Conservation (phyloP, 352 stramenopile genomes). For the Globisporangium viniferum region DNA sequence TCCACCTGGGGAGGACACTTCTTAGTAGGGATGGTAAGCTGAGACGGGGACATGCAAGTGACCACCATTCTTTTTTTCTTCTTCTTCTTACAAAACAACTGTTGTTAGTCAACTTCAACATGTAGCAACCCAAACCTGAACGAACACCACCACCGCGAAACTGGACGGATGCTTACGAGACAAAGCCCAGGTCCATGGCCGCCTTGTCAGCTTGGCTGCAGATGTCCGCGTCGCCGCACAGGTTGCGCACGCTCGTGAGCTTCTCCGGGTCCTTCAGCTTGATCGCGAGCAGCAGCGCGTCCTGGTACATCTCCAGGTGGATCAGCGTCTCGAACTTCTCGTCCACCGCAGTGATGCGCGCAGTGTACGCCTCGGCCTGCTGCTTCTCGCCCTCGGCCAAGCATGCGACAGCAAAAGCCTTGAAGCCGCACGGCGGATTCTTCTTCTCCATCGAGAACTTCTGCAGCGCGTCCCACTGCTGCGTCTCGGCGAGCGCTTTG, state of each 20-base stretch:
- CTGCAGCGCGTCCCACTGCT: constrained; percentile 85
- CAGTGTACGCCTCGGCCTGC: constrained; percentile 79
- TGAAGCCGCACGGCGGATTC: constrained; percentile 80
- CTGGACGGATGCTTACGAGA: constrained; percentile 33
- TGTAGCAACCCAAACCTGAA: constrained; percentile 8
- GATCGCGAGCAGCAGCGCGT: constrained; percentile 79
- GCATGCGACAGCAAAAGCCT: constrained; percentile 80
- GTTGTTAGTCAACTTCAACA: background rate
- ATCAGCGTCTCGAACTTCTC: constrained; percentile 89
- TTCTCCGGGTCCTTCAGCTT: constrained; percentile 86
- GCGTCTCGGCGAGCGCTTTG: constrained; percentile 76
- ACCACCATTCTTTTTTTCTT: background rate
- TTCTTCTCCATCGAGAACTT: constrained; percentile 88
- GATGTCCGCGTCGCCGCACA: constrained; percentile 70
- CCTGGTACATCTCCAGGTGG: constrained; percentile 79
- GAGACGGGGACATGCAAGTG: background rate
- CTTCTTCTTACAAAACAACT: background rate
- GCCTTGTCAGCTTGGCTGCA: constrained; percentile 78
- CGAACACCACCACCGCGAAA: background rate
- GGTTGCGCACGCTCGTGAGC: constrained; percentile 80
- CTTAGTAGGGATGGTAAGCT: background rate
- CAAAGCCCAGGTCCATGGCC: constrained; percentile 77
- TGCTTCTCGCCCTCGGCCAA: constrained; percentile 74
- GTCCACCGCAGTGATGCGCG: constrained; percentile 75
- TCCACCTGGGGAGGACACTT: background rate